Conservation (phyloP, 2,329 filamentous ascomycete genomes). For the Cladosporium sp. region DNA sequence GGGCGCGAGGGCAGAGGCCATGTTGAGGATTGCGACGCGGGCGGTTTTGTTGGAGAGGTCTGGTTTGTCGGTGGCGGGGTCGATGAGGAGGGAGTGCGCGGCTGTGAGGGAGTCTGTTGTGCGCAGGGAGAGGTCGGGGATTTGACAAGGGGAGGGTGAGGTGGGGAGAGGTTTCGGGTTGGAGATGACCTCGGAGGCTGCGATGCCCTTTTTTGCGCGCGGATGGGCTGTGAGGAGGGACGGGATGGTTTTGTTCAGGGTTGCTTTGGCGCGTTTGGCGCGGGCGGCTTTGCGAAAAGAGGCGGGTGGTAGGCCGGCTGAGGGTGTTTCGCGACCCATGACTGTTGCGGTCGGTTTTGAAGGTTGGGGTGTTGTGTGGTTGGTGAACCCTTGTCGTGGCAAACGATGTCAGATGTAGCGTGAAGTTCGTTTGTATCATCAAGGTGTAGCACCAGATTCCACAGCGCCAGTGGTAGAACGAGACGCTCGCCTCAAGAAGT, state of each 20-base stretch:
- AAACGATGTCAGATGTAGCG: too few relatives aligned
- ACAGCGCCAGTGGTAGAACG: too few relatives aligned
- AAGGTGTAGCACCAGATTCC: too few relatives aligned
- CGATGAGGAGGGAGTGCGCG: constrained; percentile 31
- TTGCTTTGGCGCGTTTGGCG: constrained; percentile 39
- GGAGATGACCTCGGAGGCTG: constrained; percentile 45
- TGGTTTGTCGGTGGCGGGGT: constrained; percentile 18
- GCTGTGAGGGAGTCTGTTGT: constrained; percentile 52
- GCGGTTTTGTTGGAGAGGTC: constrained; percentile 16
- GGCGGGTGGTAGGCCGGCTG: constrained; percentile 17
- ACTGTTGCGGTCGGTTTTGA: neutral
- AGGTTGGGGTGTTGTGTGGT: too few relatives aligned
- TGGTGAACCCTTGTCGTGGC: too few relatives aligned
- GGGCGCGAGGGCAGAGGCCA: constrained; percentile 54
- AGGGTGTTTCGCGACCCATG: constrained; percentile 18
- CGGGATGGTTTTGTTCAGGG: constrained; percentile 56
- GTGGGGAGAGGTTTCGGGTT: constrained; percentile 29
- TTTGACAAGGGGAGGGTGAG: neutral
- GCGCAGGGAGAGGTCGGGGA: constrained; percentile 30
- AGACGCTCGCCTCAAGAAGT: too few relatives aligned
- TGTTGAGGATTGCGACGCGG: constrained; percentile 51
- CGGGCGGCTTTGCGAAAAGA: constrained; percentile 22
- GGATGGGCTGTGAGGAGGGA: constrained; percentile 48
- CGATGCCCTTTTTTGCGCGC: constrained; percentile 50
- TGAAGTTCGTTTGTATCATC: too few relatives aligned